phyloP scores from a whole-genome alignment of 1,139 yeast genomes.

The Pichia sp. region DNA sequence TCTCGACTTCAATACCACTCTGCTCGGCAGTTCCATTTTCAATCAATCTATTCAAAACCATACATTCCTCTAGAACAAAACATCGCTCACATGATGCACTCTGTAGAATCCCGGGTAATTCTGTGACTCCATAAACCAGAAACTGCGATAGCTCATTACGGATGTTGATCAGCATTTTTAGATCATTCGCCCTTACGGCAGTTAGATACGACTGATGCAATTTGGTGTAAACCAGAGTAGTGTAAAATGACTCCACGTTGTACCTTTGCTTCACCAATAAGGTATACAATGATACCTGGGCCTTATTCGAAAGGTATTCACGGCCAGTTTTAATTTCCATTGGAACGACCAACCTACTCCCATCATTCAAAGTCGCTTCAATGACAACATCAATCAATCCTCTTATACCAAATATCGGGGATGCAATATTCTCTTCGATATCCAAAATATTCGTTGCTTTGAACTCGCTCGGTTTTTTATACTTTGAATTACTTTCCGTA shows the following conservation, averaged over 20 bases:
- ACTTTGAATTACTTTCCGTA: conserved; percentile 14
- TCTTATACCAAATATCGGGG: conserved; percentile 84
- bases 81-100: conserved; percentile 64
- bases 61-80: conserved; percentile 52
- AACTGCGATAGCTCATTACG: conserved; percentile 63
- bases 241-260: conserved; percentile 54
- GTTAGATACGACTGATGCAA: conserved; percentile 32
- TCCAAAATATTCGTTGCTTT: conserved; percentile 63
- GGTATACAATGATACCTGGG: conserved; percentile 84
- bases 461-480: conserved; percentile 29
- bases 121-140: conserved; percentile 41
- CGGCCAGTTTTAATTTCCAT: conserved; percentile 86
- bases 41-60: conserved; percentile 52
- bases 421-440: conserved; percentile 86
- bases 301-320: conserved; percentile 62
- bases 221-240: conserved; percentile 69
- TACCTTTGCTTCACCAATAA: conserved; percentile 74
- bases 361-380: conserved; percentile 39
- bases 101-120: conserved; percentile 52
- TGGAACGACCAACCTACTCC: conserved; percentile 56
- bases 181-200: conserved; percentile 46
- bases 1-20: conserved; percentile 36
- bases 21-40: conserved; percentile 48
- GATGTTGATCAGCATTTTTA: conserved; percentile 55
- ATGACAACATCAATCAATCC: conserved; percentile 89